These are phyloP conservation scores for Arthromyces matolae DNA, from an alignment of 768 basidiomycete species.

Conservation along the genomic window DNA sequence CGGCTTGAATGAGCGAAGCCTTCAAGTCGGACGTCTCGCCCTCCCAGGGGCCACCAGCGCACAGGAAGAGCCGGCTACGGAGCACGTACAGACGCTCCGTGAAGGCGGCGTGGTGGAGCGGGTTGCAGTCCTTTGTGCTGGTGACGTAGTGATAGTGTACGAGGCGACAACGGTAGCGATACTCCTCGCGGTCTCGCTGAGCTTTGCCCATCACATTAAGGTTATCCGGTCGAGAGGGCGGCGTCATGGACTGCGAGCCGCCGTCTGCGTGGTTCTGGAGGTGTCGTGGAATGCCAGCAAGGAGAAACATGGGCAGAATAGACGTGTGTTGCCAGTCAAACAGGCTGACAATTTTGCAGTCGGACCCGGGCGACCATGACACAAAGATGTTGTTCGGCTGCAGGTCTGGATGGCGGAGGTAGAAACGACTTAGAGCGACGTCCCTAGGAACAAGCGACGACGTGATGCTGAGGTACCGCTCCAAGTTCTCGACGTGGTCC, in stretches of 20 bases:
- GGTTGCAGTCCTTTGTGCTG: constrained; percentile 35
- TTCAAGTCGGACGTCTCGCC: constrained; percentile 48
- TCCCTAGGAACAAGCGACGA: constrained; percentile 43
- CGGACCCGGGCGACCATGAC: constrained; percentile 34
- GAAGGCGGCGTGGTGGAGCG: constrained; percentile 28
- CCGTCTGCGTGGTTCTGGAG: constrained; percentile 17
- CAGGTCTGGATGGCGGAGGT: too few relatives aligned
- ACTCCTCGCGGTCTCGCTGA: not conserved
- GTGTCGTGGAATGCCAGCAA: constrained; percentile 43
- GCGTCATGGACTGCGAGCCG: constrained; percentile 39
- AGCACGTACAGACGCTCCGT: constrained; percentile 14
- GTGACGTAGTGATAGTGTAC: constrained; percentile 26
- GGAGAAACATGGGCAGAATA: constrained; percentile 51
- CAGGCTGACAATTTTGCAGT: constrained; percentile 37
- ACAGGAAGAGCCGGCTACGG: constrained; percentile 38
- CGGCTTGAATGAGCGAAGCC: constrained; percentile 41
- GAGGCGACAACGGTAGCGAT: constrained; percentile 34
- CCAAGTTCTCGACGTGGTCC: constrained; percentile 35
- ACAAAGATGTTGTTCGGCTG: constrained; percentile 50
- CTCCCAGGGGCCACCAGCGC: constrained; percentile 46
- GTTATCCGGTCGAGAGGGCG: constrained; percentile 33
- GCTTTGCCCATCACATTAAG: constrained; percentile 8
- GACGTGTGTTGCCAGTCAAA: constrained; percentile 35
- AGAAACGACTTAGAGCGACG: constrained; percentile 28
- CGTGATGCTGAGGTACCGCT: constrained; percentile 44